Base-by-base conservation (phyloP, 768 basidiomycete species). In the Leccinum incarnatum region DNA sequence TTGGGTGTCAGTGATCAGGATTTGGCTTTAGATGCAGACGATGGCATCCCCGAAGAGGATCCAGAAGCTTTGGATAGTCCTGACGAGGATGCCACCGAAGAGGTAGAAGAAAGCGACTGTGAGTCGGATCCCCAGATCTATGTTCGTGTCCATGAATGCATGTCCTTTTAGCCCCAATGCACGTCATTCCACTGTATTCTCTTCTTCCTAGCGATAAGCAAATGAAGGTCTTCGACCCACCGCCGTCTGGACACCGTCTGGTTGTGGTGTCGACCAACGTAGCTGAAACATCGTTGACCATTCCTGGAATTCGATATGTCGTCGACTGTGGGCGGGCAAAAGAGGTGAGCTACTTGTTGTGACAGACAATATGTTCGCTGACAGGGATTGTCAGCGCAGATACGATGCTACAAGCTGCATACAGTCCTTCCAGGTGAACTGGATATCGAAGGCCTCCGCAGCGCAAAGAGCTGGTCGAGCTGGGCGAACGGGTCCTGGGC, bases 241-340 rank as follows among this genome's bases (percentile, higher is more conserved):
- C 95, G 12, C 97, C 97, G 4, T 74, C 78, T 5, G 91, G 88
- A 5, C 76, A 79, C 59, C 90, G 97, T 36, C 80, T 99, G 4
- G 95, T 98, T 14, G 93, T 98, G 15, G 88, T 99, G 5, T 86
- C 96, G 2, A 98, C 96, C 2, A 98, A 98, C 70, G 89, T 98
- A 27, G 96, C 96, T 1, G 96, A 98, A 72, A 98, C 96, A 0
- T 97, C 96, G 7, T 78, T 98, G 32, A 98, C 96, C 0, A 99
- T 99, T 59, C 96, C 96, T 25, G 92, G 91, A 6, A 95, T 99
- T 66, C 89, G 92, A 15, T 99, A 99, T 73, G 96, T 99, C n/a
- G 86, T 99, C 29, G 96, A 99, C 70, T 90, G 90, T 66, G 96
- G 96, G 5, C 83, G 95, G 63, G 93, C 91, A 5, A 98, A 99